phyloP scores from a whole-genome alignment of 257 asterid genomes.

The Solanum corneliomulleri region DNA sequence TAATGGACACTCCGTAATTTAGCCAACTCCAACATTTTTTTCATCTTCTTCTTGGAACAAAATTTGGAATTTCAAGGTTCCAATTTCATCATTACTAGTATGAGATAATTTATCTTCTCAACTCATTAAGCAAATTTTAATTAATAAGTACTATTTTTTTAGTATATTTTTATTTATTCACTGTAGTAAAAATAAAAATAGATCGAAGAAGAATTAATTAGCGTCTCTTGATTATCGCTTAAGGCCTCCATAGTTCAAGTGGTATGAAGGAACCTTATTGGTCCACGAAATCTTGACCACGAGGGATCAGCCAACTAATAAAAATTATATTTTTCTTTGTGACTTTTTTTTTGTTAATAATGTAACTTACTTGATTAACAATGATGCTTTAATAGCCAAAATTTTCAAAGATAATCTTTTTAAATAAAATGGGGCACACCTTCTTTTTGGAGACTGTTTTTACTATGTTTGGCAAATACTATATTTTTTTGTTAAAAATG shows the following conservation, averaged over 20 bases:
- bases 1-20: background rate
- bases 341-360: too few relatives aligned
- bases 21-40: background rate
- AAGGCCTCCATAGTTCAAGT: background rate
- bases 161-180: too few relatives aligned
- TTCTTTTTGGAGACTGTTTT: background rate
- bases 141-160: too few relatives aligned
- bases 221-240: background rate
- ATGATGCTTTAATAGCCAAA: too few relatives aligned
- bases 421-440: background rate
- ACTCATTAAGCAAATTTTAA: background rate
- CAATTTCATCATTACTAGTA: background rate
- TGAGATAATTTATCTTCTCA: background rate
- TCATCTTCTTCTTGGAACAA: background rate
- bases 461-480: background rate
- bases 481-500: background rate
- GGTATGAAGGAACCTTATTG: conserved; percentile 1
- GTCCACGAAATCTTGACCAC: conserved; percentile 7
- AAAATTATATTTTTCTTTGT: too few relatives aligned
- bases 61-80: background rate
- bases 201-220: background rate
- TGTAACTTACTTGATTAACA: background rate
- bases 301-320: background rate
- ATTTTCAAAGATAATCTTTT: background rate
- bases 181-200: too few relatives aligned